phyloP scores from a whole-genome alignment of 2,329 filamentous ascomycete genomes.

The Myriosclerotinia scirpicola region DNA sequence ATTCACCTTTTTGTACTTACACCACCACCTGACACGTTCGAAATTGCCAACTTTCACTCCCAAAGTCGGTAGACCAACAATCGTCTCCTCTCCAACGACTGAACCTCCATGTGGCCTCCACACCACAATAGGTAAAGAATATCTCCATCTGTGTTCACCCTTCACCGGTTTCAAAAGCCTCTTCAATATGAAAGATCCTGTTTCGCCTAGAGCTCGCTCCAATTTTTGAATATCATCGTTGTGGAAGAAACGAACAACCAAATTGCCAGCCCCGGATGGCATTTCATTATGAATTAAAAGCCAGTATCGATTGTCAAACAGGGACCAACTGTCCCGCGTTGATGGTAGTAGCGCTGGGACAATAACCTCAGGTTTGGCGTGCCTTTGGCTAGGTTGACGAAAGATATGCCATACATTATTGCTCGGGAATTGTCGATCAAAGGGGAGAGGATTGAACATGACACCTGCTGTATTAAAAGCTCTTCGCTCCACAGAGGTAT shows the following conservation, averaged over 20 bases:
- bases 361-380: slow-evolving; percentile 39
- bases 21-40: not conserved
- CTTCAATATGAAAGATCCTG: not conserved
- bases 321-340: not conserved
- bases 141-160: slow-evolving; percentile 6
- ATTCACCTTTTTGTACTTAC: slow-evolving; percentile 18
- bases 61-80: slow-evolving; percentile 17
- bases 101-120: slow-evolving; percentile 12
- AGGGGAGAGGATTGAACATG: slow-evolving; percentile 29
- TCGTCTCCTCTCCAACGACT: not conserved
- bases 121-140: slow-evolving; percentile 9
- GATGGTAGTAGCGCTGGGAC: not conserved
- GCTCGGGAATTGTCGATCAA: not conserved
- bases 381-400: slow-evolving; percentile 29
- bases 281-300: slow-evolving; percentile 6
- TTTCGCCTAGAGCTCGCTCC: not conserved
- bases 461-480: slow-evolving; percentile 28
- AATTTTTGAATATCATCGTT: not conserved
- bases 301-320: slow-evolving; percentile 18
- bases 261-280: not conserved
- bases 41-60: slow-evolving; percentile 2
- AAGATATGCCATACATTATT: slow-evolving; percentile 32
- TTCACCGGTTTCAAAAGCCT: not conserved
- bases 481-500: not conserved
- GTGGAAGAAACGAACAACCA: not conserved